phyloP scores from a whole-genome alignment of 2,329 filamentous ascomycete species.

The Colletotrichum zoysiae region DNA sequence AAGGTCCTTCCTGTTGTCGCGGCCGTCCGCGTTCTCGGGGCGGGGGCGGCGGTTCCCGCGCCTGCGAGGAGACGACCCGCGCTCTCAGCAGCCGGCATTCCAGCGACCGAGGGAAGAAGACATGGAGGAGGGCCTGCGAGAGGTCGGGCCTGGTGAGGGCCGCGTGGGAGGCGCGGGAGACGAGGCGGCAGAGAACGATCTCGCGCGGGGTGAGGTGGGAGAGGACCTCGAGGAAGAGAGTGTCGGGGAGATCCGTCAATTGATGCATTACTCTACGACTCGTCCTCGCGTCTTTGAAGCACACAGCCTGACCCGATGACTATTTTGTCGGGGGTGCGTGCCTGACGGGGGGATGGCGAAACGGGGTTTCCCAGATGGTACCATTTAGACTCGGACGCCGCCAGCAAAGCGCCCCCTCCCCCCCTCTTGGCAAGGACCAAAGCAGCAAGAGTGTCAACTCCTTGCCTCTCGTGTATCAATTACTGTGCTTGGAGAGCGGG shows the following conservation, averaged over 20 bases:
- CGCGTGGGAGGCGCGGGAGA: slow-evolving; percentile 62
- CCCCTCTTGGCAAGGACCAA: too few relatives aligned
- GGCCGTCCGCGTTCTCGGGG: background rate
- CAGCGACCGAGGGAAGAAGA: slow-evolving; percentile 64
- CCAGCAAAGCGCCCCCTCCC: background rate
- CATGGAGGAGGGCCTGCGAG: slow-evolving; percentile 61
- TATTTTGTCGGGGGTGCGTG: background rate
- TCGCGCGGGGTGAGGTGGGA: slow-evolving; percentile 63
- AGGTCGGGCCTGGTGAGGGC: slow-evolving; percentile 63
- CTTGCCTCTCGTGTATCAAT: background rate
- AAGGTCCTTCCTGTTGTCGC: too few relatives aligned
- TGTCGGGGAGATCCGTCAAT: slow-evolving; percentile 64
- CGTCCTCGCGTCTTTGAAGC: background rate
- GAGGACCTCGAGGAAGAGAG: slow-evolving; percentile 68
- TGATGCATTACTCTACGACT: slow-evolving; percentile 46
- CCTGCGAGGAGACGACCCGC: slow-evolving; percentile 33
- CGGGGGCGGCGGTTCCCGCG: background rate
- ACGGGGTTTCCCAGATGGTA: background rate
- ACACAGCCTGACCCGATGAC: background rate
- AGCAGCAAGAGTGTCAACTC: background rate
- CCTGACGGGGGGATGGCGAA: background rate
- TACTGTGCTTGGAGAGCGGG: background rate
- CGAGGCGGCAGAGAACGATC: slow-evolving; percentile 63
- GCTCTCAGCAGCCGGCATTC: slow-evolving; percentile 61
- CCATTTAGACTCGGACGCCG: background rate